Base-by-base conservation (phyloP, 192 early-diverging fungal species). In the Diversispora epigaea region DNA sequence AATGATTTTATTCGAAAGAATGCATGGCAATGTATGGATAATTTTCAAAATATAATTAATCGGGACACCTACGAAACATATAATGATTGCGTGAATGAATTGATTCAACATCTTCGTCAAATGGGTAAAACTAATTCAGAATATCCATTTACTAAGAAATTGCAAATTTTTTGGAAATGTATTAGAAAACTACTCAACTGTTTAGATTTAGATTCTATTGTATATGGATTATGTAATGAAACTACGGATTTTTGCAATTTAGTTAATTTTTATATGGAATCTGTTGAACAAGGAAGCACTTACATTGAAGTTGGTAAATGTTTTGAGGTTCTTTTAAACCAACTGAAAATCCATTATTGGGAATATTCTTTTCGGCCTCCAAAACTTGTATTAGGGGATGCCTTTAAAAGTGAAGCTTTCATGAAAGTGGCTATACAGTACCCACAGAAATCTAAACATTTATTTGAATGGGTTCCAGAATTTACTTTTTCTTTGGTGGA, bases 301-400 rank as follows among this genome's bases (percentile, higher is more conserved):
- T 64, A 41, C 15, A 15, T 64, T 41, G 40, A 64, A 44, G 40
- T 64, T 64, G 7, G 15, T 3, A 44, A 17, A 64, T 64, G 32
- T 64, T 64, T 64, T n/a, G 15, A 40, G 14, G 39, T 17, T 41
- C 40, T 64, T 44, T 9, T 64, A n/a, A 41, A 40, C 17, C 39
- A 43, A 64, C n/a, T 64, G n/a, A 64, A 41, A 15, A 17, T 41
- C 43, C 11, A 43, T 8, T 64, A 41, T 64, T 64, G 62, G 62
- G n/a, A n/a, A 12, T n/a, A 44, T 40, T 44, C 62, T 3, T 14
- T 10, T 9, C 15, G n/a, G 8, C 43, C 40, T n/a, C 17, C 62
- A 43, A 4, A 9, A n/a, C 11, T 8, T 11, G n/a, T 32, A n/a
- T 41, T 64, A 17, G n/a, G 6, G 4, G 5, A 17, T 64, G 14